Percentiles rank a stretch among this genome's conserved stretches.
Conservation (phyloP, 768 basidiomycete species). For the Dendrothele bispora region DNA sequence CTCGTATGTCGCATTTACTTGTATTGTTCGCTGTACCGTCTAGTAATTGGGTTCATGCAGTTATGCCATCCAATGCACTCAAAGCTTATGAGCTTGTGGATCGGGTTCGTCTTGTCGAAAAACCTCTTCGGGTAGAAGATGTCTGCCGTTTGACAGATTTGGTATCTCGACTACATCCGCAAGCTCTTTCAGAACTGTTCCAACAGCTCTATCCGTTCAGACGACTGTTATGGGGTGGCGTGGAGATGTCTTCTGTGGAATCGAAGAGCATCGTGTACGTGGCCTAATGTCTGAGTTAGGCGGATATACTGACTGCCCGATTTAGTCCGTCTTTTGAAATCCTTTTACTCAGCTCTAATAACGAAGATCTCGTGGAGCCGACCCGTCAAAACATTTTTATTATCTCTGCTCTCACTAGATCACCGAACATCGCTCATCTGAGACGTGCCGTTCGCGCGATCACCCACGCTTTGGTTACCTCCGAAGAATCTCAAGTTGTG, state of each 20-base stretch:
- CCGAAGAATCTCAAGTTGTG: conserved; percentile 16
- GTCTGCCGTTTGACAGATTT: conserved; percentile 39
- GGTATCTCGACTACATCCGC: conserved; percentile 40
- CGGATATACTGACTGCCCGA: neutral
- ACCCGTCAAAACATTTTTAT: conserved; percentile 34
- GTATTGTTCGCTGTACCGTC: too few relatives aligned
- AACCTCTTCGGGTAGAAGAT: conserved; percentile 32
- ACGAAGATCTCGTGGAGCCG: conserved; percentile 24
- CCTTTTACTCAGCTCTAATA: conserved; percentile 39
- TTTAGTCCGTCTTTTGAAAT: conserved; percentile 40
- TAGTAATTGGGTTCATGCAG: too few relatives aligned
- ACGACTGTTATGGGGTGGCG: conserved; percentile 41
- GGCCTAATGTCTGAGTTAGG: neutral
- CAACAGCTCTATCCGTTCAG: conserved; percentile 43
- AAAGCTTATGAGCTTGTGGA: conserved; percentile 63
- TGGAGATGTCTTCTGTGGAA: conserved; percentile 17
- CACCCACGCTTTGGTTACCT: conserved; percentile 29
- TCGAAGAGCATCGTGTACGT: conserved; percentile 1
- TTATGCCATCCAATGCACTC: conserved; percentile 13
- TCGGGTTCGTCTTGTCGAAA: conserved; percentile 52
- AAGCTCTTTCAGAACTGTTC: conserved; percentile 41
- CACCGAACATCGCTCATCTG: conserved; percentile 25
- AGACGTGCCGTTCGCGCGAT: conserved; percentile 39
- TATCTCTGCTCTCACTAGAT: conserved; percentile 25
- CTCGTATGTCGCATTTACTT: too few relatives aligned